Base-by-base conservation (phyloP, 768 basidiomycete species). In the Lactarius hengduanensis region DNA sequence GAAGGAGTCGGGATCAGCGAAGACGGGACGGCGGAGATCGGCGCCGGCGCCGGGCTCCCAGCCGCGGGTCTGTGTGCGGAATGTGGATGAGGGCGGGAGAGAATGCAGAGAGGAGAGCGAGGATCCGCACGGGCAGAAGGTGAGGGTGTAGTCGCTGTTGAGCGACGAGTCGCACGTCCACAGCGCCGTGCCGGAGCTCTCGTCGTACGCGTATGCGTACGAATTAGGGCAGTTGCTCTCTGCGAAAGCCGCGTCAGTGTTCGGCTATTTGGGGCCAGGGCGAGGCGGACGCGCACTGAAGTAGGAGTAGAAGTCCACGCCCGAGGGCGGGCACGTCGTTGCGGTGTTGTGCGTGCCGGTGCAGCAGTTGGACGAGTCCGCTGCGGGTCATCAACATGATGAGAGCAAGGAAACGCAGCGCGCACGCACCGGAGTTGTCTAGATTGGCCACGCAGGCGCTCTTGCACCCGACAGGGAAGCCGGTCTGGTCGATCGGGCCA, bases 391-490 rank as follows among this genome's bases (percentile, higher is more conserved):
- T 61, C 20, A 57, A 28, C 50, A 18, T 53, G n/a, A 41, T 26
- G 28, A 34, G 22, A 6, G 38, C 28, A 7, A 11, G 28, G 20
- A 26, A 11, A 43, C 6, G 10, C 18, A 57, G 13, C 26, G 8
- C 7, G 10, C 38, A 65, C 75, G 28, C 61, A 78, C 79, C 6
- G 30, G 76, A 72, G 41, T 77, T 75, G 63, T 76, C 76, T 4
- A 81, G 59, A 58, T 77, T 73, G 0, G 80, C 80, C 4, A 73
- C 65, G 69, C 87, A 89, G 40, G 87, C 86, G 60, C 82, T 84
- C 71, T 81, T 82, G 76, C 87, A 89, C 2, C 87, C 87, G 9
- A 86, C 81, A 1, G 82, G 78, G 71, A 79, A 81, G 18, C 85
- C 86, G n/a, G 74, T 76, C 1, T 81, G 74, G 70, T 86, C 82